Evolutionary conservation across 306 rosid genomes (phyloP).

Genomic region (Citrullus mucosospermus): DNA sequence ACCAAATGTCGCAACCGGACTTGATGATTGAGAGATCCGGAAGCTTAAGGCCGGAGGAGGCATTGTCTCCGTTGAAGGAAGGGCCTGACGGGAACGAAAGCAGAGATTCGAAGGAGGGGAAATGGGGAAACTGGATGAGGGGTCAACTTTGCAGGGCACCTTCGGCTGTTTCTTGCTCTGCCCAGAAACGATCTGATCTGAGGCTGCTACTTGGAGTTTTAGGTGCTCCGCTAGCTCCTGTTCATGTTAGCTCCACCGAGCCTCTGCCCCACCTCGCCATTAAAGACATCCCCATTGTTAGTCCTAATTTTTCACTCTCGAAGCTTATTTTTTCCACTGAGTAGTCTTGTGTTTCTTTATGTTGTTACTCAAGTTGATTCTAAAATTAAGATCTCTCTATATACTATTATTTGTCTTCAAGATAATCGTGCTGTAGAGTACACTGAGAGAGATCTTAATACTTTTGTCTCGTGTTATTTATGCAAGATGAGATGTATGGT

Average conservation of each 20-base stretch:
- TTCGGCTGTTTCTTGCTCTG: conserved; percentile 44
- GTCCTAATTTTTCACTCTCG: conserved; percentile 7
- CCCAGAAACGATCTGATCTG: conserved; percentile 79
- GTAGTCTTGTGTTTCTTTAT: not conserved
- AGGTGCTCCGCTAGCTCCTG: conserved; percentile 93
- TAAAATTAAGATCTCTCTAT: not conserved
- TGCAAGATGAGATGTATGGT: not conserved
- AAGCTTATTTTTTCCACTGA: not conserved
- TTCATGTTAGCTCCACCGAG: conserved; percentile 74
- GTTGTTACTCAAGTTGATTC: not conserved
- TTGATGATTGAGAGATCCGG: conserved; percentile 71
- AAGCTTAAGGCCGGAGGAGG: conserved; percentile 66
- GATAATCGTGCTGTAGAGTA: not conserved
- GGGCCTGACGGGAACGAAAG: conserved; percentile 83
- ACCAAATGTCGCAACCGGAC: conserved; percentile 50
- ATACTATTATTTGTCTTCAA: not conserved
- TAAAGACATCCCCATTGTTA: conserved; percentile 94
- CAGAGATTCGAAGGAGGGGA: conserved; percentile 52
- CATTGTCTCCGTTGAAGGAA: conserved; percentile 87
- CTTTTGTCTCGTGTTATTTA: not conserved
- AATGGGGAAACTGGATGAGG: conserved; percentile 91
- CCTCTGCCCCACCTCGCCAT: conserved; percentile 88
- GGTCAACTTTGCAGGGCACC: conserved; percentile 69
- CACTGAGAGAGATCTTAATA: not conserved
- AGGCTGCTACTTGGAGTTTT: conserved; percentile 81